Percentiles rank a stretch among this genome's conserved stretches.
Conservation (phyloP, 768 basidiomycete genomes). For the Dentipellis fragilis region DNA sequence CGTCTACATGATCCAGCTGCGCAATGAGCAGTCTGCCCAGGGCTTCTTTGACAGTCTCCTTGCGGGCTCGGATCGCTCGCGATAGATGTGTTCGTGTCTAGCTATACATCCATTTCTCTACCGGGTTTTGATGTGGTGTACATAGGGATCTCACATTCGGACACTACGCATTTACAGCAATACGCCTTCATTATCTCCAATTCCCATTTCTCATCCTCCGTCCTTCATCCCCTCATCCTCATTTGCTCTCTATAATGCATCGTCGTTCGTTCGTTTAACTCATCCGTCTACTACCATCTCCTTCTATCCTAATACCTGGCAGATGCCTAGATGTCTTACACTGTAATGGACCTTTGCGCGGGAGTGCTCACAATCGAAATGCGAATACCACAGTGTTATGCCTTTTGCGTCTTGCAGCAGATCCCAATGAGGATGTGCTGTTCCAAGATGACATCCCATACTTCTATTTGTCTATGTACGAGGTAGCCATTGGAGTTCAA, state of each 20-base stretch:
- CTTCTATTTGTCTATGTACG: no score
- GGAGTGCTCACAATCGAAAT: background rate
- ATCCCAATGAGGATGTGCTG: no score
- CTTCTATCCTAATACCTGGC: background rate
- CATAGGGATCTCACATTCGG: background rate
- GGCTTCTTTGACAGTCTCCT: slow-evolving; percentile 82
- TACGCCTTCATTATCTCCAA: slow-evolving; percentile 9
- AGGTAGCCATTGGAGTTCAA: slow-evolving; percentile 36
- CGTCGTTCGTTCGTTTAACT: no score
- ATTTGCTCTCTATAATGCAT: background rate
- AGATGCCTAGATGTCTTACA: background rate
- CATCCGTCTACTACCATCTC: background rate
- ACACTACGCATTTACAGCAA: background rate
- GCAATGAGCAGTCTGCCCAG: slow-evolving; percentile 78
- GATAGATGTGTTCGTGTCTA: background rate
- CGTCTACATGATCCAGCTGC: slow-evolving; percentile 93
- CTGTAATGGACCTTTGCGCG: background rate
- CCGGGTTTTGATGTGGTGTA: background rate
- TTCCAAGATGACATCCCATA: no score
- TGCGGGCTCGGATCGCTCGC: slow-evolving; percentile 72
- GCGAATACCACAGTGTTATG: no score
- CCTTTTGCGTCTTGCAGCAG: no score
- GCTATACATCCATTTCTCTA: background rate
- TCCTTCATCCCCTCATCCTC: background rate
- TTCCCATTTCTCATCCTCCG: background rate